Conservation (phyloP, 2,329 filamentous ascomycete species). For the Colletotrichum cereale region DNA sequence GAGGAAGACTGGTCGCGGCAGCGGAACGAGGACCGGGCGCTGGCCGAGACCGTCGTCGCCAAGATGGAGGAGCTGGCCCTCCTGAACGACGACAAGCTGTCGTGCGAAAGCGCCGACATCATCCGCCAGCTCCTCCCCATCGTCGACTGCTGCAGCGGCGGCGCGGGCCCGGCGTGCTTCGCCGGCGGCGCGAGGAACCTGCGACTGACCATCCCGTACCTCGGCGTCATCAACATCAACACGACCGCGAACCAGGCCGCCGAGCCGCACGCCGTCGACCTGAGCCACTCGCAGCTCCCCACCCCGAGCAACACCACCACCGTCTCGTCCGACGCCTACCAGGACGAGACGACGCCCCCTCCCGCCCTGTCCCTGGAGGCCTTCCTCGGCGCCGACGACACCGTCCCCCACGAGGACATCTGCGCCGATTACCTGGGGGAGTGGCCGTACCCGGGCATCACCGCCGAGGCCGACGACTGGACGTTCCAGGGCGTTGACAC, state of each 20-base stretch:
- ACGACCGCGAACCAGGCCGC: slow-evolving; percentile 8
- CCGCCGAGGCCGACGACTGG: slow-evolving; percentile 54
- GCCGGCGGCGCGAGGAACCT: slow-evolving; percentile 44
- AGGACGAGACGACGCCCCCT: slow-evolving; percentile 10
- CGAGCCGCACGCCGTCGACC: slow-evolving; percentile 11
- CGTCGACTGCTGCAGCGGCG: slow-evolving; percentile 45
- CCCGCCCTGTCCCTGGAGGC: slow-evolving; percentile 33
- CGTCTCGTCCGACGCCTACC: slow-evolving; percentile 19
- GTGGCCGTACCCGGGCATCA: slow-evolving; percentile 44
- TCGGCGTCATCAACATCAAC: slow-evolving; percentile 61
- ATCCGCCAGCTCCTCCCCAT: slow-evolving; percentile 59
- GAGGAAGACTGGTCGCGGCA: slow-evolving; percentile 43
- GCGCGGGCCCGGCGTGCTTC: slow-evolving; percentile 7
- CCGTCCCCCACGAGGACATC: slow-evolving; percentile 24
- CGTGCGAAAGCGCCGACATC: slow-evolving; percentile 57
- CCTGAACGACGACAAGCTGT: slow-evolving; percentile 56
- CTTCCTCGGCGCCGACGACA: slow-evolving; percentile 6
- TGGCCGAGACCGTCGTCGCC: slow-evolving; percentile 50
- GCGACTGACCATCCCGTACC: slow-evolving; percentile 59
- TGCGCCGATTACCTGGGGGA: slow-evolving; percentile 35
- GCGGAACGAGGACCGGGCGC: slow-evolving; percentile 51
- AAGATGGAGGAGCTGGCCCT: slow-evolving; percentile 55
- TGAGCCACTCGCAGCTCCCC: slow-evolving; percentile 30
- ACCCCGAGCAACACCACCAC: slow-evolving; percentile 34
- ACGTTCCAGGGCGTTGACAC: slow-evolving; percentile 56